Conservation (phyloP, 306 rosid species). For the Vicia villosa region DNA sequence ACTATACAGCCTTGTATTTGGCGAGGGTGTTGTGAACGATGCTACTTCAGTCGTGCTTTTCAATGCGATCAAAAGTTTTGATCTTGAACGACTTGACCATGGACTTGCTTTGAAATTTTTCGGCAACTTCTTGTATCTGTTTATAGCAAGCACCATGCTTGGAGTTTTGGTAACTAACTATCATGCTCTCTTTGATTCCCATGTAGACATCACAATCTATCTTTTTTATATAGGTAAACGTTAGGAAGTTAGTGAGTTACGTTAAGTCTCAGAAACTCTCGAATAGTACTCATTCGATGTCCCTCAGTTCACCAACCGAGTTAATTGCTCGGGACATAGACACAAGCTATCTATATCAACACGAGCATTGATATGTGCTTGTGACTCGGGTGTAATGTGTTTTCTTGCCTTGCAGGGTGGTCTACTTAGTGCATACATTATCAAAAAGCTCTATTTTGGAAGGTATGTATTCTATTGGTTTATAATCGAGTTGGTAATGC, state of each 20-base stretch:
- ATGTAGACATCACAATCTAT: not conserved
- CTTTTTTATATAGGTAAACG: too few relatives aligned
- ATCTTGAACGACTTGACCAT: constrained; percentile 62
- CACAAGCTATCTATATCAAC: not conserved
- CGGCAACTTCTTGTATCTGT: constrained; percentile 82
- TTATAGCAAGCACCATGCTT: constrained; percentile 74
- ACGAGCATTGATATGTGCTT: not conserved
- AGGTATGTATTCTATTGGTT: constrained; percentile 54
- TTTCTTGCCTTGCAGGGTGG: constrained; percentile 65
- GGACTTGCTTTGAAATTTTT: constrained; percentile 59
- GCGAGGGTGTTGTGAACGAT: constrained; percentile 98
- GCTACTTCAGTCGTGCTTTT: constrained; percentile 98
- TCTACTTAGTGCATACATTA: constrained; percentile 82
- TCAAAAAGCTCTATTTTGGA: constrained; percentile 88
- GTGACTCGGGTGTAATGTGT: constrained; percentile 39
- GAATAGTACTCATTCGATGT: too few relatives aligned
- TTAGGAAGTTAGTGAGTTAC: too few relatives aligned
- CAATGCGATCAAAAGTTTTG: constrained; percentile 94
- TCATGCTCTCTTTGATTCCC: constrained; percentile 32
- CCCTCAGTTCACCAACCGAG: not conserved
- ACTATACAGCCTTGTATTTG: constrained; percentile 95
- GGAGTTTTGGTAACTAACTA: constrained; percentile 69
- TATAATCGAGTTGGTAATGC: not conserved
- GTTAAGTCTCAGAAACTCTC: too few relatives aligned
- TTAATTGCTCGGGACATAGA: not conserved